Evolutionary conservation across 225 moss, liverwort and hornwort genomes (phyloP).

Genomic region (Rhytidiadelphus loreus): DNA sequence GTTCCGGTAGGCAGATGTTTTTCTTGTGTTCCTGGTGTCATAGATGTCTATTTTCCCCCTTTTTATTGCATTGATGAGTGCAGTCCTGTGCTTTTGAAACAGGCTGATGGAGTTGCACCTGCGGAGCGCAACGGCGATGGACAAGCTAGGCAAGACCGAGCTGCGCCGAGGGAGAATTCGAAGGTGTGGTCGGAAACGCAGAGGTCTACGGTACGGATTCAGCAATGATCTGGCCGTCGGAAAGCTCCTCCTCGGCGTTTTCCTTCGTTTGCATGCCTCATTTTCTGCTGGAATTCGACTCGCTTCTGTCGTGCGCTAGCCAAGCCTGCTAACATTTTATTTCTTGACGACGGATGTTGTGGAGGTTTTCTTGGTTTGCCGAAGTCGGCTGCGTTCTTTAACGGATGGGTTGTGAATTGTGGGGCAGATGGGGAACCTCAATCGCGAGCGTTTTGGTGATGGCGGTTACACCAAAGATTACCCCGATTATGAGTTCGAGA

Average conservation of each 20-base stretch:
- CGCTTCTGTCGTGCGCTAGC: background rate
- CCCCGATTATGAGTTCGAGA: constrained; percentile 44
- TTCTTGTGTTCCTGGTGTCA: background rate
- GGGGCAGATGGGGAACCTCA: constrained; percentile 21
- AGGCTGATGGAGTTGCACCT: constrained; percentile 44
- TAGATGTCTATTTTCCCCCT: background rate
- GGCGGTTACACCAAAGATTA: constrained; percentile 39
- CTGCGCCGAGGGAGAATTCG: constrained; percentile 32
- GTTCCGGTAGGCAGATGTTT: background rate
- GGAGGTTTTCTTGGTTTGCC: background rate
- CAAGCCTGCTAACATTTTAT: background rate
- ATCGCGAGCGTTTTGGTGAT: constrained; percentile 54
- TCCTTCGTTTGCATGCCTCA: background rate
- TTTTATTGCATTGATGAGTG: background rate
- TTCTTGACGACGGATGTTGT: background rate
- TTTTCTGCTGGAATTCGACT: background rate
- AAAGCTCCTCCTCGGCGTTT: background rate
- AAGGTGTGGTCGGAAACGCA: constrained; percentile 67
- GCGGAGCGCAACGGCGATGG: constrained; percentile 61
- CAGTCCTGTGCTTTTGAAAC: background rate
- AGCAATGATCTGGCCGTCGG: background rate
- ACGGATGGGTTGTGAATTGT: background rate
- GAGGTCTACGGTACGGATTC: constrained; percentile 40
- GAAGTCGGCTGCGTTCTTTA: background rate
- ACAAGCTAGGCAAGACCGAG: constrained; percentile 33